Percentiles rank a stretch among this genome's conserved stretches.
Evolutionary conservation across 768 basidiomycete species (phyloP).

Genomic region (Boletus patriciae): DNA sequence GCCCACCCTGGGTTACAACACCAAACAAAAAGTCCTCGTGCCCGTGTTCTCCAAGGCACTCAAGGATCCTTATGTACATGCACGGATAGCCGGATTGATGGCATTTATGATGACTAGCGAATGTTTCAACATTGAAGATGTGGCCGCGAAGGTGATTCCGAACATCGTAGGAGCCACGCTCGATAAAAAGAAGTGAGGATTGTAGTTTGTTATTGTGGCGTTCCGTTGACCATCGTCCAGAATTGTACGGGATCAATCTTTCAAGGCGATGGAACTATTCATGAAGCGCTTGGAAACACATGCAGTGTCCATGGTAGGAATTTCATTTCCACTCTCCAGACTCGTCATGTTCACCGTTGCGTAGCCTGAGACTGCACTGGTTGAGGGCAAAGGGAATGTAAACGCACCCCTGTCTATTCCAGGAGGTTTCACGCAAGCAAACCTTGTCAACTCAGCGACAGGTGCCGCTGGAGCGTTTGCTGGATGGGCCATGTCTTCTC

Average conservation of each 20-base stretch:
- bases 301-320: constrained; percentile 76
- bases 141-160: constrained; percentile 88
- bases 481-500: constrained; percentile 92
- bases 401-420: constrained; percentile 29
- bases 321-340: background rate
- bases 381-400: constrained; percentile 40
- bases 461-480: constrained; percentile 91
- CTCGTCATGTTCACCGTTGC: background rate
- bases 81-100: constrained; percentile 88
- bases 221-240: constrained; percentile 40
- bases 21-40: constrained; percentile 92
- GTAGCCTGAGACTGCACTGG: constrained; percentile 57
- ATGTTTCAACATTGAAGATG: constrained; percentile 82
- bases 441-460: constrained; percentile 80
- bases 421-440: constrained; percentile 27
- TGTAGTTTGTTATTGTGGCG: background rate
- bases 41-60: constrained; percentile 90
- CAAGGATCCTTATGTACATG: constrained; percentile 90
- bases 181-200: constrained; percentile 87
- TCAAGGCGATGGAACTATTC: constrained; percentile 88
- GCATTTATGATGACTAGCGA: constrained; percentile 94
- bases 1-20: constrained; percentile 79
- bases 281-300: constrained; percentile 80
- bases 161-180: constrained; percentile 76
- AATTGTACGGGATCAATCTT: constrained; percentile 92